Evolutionary conservation across 2,329 filamentous ascomycete genomes (phyloP).

Genomic region (Trichoderma guizhouense): DNA sequence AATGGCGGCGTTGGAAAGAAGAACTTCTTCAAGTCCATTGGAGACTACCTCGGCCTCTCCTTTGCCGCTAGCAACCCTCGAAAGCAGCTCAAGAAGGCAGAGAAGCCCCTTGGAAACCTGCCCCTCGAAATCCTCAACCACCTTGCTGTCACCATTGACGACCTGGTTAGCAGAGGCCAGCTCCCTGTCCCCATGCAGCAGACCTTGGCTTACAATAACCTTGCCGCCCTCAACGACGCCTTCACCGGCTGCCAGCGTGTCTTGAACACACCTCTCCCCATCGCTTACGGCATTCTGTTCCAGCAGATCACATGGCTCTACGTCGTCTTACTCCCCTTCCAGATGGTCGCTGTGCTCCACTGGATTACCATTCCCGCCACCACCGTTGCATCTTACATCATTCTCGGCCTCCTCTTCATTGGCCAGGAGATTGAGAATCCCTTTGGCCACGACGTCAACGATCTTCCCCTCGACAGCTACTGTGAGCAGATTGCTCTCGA

Average conservation of each 20-base stretch:
- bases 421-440: slow-evolving; percentile 83
- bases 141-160: slow-evolving; percentile 63
- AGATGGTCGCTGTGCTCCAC: slow-evolving; percentile 60
- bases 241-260: slow-evolving; percentile 72
- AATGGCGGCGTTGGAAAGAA: slow-evolving; percentile 37
- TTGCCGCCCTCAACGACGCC: slow-evolving; percentile 67
- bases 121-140: slow-evolving; percentile 78
- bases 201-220: slow-evolving; percentile 56
- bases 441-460: slow-evolving; percentile 80
- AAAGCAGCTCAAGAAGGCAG: slow-evolving; percentile 70
- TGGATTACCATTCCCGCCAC: slow-evolving; percentile 79
- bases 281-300: slow-evolving; percentile 81
- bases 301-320: slow-evolving; percentile 83
- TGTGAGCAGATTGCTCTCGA: slow-evolving; percentile 72
- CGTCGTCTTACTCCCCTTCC: slow-evolving; percentile 76
- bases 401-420: slow-evolving; percentile 70
- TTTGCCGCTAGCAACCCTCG: slow-evolving; percentile 77
- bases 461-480: slow-evolving; percentile 72
- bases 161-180: slow-evolving; percentile 53
- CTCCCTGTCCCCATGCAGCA: slow-evolving; percentile 57
- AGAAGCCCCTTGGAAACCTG: slow-evolving; percentile 74
- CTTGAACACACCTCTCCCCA: slow-evolving; percentile 75
- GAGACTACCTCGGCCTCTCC: slow-evolving; percentile 71
- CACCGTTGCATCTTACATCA: slow-evolving; percentile 72
- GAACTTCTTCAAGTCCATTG: slow-evolving; percentile 59